These are phyloP conservation scores for Elsinoe ampelina DNA, from an alignment of 2,329 filamentous ascomycete genomes.

Conservation along the genomic window DNA sequence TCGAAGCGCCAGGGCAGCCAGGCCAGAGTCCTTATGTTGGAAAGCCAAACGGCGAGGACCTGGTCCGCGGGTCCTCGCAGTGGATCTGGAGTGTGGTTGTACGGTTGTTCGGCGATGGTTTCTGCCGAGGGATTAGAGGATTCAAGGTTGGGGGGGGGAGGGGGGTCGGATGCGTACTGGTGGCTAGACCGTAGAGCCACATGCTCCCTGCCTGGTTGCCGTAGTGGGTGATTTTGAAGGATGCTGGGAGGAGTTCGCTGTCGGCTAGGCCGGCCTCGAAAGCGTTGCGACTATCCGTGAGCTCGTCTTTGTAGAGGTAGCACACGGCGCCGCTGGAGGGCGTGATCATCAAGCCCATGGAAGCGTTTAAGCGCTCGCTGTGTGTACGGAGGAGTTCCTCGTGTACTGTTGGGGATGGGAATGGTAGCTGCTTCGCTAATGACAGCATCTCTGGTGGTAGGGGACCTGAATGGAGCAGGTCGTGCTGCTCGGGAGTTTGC, in stretches of 20 bases:
- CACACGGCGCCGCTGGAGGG: not conserved
- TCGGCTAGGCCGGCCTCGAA: constrained; percentile 3
- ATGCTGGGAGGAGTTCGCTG: not conserved
- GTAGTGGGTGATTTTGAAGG: constrained; percentile 2
- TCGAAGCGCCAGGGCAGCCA: constrained; percentile 7
- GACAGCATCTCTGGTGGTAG: constrained; percentile 5
- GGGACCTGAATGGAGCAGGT: constrained; percentile 7
- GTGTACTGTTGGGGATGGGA: constrained; percentile 4
- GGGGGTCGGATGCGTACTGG: constrained; percentile 7
- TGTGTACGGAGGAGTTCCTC: not conserved
- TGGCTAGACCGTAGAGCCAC: constrained; percentile 5
- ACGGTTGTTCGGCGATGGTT: constrained; percentile 6
- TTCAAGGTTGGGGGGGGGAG: too few relatives aligned
- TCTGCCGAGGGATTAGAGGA: too few relatives aligned
- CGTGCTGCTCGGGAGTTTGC: constrained; percentile 2
- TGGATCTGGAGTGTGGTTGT: not conserved
- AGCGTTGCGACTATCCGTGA: not conserved
- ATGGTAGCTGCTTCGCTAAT: constrained; percentile 6
- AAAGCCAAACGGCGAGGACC: constrained; percentile 6
- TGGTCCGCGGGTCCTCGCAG: constrained; percentile 4
- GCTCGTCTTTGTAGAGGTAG: constrained; percentile 4
- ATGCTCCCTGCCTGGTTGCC: constrained; percentile 6
- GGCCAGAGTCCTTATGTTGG: not conserved
- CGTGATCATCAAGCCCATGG: constrained; percentile 2
- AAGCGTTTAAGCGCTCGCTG: constrained; percentile 1